A percentile compares a stretch with the other conserved stretches of the same genome.
phyloP scores from a whole-genome alignment of 148 eudicot genomes.

The Silene conica region DNA sequence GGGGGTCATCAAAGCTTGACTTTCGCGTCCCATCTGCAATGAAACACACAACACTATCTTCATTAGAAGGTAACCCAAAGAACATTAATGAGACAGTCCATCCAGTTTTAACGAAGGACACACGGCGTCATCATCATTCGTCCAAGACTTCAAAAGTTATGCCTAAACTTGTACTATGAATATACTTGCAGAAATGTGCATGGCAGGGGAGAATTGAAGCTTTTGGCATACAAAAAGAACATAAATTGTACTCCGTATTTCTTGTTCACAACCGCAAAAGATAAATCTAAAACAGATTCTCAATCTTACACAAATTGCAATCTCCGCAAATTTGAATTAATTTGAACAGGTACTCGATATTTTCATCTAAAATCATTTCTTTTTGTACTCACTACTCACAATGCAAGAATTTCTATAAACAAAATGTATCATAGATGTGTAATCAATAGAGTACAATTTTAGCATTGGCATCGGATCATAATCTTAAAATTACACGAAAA shows the following conservation, averaged over 20 bases:
- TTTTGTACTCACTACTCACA: background rate
- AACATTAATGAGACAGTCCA: background rate
- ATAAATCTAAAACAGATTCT: too few species aligned
- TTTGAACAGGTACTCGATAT: background rate
- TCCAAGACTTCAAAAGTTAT: background rate
- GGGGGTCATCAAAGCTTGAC: background rate
- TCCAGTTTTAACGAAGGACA: background rate
- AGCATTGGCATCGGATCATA: background rate
- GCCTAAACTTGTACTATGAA: background rate
- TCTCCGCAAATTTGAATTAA: background rate
- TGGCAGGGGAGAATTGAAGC: background rate
- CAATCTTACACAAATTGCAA: background rate
- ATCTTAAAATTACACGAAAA: background rate
- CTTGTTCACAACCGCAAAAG: background rate
- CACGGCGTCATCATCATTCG: background rate
- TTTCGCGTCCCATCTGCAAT: slow-evolving; percentile 35
- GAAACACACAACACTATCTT: background rate
- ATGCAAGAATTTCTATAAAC: background rate
- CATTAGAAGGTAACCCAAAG: background rate
- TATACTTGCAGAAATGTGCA: background rate
- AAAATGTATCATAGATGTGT: too few species aligned
- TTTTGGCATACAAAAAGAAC: background rate
- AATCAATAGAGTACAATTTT: background rate
- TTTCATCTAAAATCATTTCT: background rate
- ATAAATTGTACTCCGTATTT: background rate